phyloP scores from a whole-genome alignment of 2,329 filamentous ascomycete species.

The Xylaria sp. region DNA sequence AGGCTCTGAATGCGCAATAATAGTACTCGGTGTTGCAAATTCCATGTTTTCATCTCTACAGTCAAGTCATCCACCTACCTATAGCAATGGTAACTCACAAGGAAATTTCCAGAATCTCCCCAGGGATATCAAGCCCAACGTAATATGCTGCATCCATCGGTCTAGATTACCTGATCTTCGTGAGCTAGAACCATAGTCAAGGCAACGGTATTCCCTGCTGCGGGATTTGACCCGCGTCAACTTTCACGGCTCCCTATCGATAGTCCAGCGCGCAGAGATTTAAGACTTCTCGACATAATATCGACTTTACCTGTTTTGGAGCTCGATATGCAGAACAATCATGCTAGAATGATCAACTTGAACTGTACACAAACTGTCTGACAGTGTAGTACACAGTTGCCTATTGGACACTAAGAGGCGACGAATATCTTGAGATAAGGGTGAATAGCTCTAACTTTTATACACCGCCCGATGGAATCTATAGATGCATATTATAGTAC shows the following conservation, averaged over 20 bases:
- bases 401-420: neutral
- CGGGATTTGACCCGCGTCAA: constrained; percentile 7
- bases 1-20: neutral
- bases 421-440: neutral
- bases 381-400: neutral
- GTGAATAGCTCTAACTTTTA: constrained; percentile 31
- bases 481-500: constrained; percentile 29
- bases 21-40: neutral
- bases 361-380: neutral
- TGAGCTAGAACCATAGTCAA: constrained; percentile 6
- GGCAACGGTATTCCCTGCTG: constrained; percentile 12
- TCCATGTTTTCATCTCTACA: neutral
- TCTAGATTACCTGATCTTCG: neutral
- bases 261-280: neutral
- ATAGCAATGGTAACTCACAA: neutral
- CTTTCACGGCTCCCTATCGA: neutral
- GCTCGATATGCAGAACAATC: neutral
- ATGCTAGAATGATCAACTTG: neutral
- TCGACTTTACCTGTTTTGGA: neutral
- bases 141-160: neutral
- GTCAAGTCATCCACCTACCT: neutral
- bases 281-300: neutral
- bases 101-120: neutral
- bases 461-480: constrained; percentile 15
- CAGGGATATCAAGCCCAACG: constrained; percentile 3